Evolutionary conservation across 2,329 filamentous ascomycete genomes (phyloP), one percentile per base, ranked within the genome.

Genomic region (Epichloe hybrida): DNA sequence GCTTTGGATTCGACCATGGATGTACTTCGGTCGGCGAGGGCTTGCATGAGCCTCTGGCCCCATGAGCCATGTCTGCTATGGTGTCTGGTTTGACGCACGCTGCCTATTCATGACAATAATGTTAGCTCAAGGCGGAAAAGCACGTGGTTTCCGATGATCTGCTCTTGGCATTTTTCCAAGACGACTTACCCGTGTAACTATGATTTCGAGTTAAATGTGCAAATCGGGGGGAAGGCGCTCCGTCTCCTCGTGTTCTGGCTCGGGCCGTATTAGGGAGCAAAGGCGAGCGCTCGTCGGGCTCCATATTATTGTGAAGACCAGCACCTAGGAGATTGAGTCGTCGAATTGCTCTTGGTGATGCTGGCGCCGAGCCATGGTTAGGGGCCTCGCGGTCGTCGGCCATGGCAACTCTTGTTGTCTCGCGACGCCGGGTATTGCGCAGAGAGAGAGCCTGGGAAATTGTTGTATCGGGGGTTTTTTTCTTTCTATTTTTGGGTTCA

Each of bases 1-100:
- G 74, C 70, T 60, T 83, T 86, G 46, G 82, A 83, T 55, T 84
- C 81, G 54, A 74, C 66, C 67, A 83, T 70, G 54, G 75, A 75
- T 34, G 77, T 73, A 59, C 74, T 77, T 55, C 74, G 71, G 59
- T 76, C 81, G 52, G 69, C 72, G 51, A 86, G 71, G 49, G 79
- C 83, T 53, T 76, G 77, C 53, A 78, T 77, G 23, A 86, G 71
- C 17, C 84, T 77, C 41, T 75, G 71, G 17, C 78, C 71, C 72
- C 74, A 81, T 15, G 80, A 84, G 21, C 72, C 72, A 42, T 74
- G 72, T 43, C 80, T 75, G 58, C 70, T 77, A 62, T 83, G 77
- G 58, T 80, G 70, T 53, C 71, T 70, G 27, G 64, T 60, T 46
- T 64, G 62, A 47, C 66, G 62, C 50, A 65, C 56, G 54, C 64